Evolutionary conservation across 2,329 filamentous ascomycete species (phyloP).

Genomic region (Mariannaea sp.): DNA sequence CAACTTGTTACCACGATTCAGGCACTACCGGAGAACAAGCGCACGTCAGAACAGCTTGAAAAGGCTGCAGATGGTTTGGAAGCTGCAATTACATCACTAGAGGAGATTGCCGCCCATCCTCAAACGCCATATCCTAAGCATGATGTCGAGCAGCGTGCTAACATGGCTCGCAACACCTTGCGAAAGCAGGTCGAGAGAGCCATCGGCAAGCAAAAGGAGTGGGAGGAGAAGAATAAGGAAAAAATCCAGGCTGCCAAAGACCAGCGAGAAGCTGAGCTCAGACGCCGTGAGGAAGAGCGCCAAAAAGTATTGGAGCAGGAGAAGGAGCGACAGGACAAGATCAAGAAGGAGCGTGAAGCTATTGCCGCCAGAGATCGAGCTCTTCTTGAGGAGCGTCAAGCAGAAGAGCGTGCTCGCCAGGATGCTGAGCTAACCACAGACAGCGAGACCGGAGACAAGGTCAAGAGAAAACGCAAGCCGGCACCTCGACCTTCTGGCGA

Average conservation of each 20-base stretch:
- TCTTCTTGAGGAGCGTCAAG: slow-evolving; percentile 66
- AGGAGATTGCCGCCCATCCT: slow-evolving; percentile 65
- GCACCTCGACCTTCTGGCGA: slow-evolving; percentile 46
- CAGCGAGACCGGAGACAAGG: slow-evolving; percentile 78
- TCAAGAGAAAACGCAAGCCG: slow-evolving; percentile 75
- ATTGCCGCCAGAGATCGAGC: slow-evolving; percentile 78
- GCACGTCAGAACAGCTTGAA: slow-evolving; percentile 79
- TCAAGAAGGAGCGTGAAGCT: slow-evolving; percentile 82
- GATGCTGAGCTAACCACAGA: slow-evolving; percentile 84
- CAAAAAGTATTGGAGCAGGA: slow-evolving; percentile 70
- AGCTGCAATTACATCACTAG: slow-evolving; percentile 76
- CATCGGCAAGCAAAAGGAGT: slow-evolving; percentile 82
- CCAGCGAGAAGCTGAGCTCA: slow-evolving; percentile 79
- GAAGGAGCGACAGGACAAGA: slow-evolving; percentile 75
- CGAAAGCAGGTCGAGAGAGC: slow-evolving; percentile 88
- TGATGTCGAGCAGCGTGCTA: slow-evolving; percentile 92
- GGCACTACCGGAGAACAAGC: slow-evolving; percentile 73
- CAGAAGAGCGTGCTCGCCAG: slow-evolving; percentile 41
- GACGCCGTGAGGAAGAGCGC: slow-evolving; percentile 76
- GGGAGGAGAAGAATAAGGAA: slow-evolving; percentile 89
- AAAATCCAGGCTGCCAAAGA: slow-evolving; percentile 82
- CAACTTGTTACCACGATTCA: slow-evolving; percentile 86
- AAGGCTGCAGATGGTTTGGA: slow-evolving; percentile 81
- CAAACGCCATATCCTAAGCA: slow-evolving; percentile 85
- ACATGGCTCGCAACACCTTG: slow-evolving; percentile 96